These are phyloP conservation scores for Bryoerythrophyllum caledonicum DNA, from an alignment of 225 moss, liverwort and hornwort species.

Conservation along the genomic window DNA sequence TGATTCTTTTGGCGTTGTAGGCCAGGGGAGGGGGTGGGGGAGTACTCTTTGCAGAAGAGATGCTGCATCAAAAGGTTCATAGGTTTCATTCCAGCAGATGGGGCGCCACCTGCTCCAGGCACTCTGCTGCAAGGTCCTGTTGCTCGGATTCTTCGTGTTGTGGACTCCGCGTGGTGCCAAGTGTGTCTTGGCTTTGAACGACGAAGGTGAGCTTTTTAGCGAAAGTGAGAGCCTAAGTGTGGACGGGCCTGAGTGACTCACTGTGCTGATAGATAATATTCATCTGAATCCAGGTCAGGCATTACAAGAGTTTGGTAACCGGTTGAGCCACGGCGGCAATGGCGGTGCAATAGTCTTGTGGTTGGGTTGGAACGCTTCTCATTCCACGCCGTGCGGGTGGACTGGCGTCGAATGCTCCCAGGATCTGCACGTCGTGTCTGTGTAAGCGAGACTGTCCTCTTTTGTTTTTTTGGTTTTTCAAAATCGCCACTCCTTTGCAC, in stretches of 20 bases:
- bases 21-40: not conserved
- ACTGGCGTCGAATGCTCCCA: conserved; percentile 33
- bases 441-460: conserved; percentile 23
- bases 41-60: conserved; percentile 13
- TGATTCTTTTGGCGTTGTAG: not conserved
- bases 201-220: conserved; percentile 29
- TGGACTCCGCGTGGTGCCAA: conserved; percentile 19
- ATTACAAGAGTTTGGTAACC: conserved; percentile 41
- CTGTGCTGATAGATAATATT: not conserved
- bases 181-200: conserved; percentile 36
- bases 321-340: conserved; percentile 20
- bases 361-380: conserved; percentile 27
- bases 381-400: conserved; percentile 48
- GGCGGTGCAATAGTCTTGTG: not conserved
- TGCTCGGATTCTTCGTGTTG: conserved; percentile 22
- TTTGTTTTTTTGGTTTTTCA: not conserved
- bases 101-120: conserved; percentile 4
- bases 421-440: conserved; percentile 31
- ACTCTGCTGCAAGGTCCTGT: not conserved
- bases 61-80: conserved; percentile 22
- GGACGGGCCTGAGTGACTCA: not conserved
- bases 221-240: not conserved
- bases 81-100: conserved; percentile 12
- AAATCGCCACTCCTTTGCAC: not conserved
- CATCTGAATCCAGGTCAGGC: conserved; percentile 24